Conservation (phyloP, 495 filamentous ascomycete species). For the Sordaria brevicollis region DNA sequence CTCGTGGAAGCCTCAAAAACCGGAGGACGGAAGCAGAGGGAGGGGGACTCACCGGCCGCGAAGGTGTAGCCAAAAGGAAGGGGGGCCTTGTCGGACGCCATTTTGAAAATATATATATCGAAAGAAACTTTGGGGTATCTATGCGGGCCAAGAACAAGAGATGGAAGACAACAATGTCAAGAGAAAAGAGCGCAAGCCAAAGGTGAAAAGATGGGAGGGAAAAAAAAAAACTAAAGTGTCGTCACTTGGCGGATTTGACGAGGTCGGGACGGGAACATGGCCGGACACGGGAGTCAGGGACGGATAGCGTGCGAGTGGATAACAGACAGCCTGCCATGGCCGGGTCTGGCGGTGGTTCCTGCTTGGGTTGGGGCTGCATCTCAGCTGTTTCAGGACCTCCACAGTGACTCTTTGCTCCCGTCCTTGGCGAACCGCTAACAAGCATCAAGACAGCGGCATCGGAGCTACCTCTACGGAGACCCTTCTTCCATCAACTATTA, state of each 20-base stretch:
- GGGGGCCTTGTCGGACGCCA: slow-evolving; percentile 21
- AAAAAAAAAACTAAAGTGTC: background rate
- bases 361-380: background rate
- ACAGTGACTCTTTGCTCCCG: background rate
- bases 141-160: background rate
- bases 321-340: background rate
- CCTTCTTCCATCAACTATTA: background rate
- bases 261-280: background rate
- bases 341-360: background rate
- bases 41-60: slow-evolving; percentile 19
- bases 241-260: background rate
- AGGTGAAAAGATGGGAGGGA: background rate
- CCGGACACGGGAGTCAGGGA: background rate
- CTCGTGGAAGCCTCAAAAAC: background rate
- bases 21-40: background rate
- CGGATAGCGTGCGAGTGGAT: background rate
- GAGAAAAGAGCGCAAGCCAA: slow-evolving; percentile 7
- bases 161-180: background rate
- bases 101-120: slow-evolving; percentile 7
- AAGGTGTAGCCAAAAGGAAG: slow-evolving; percentile 27
- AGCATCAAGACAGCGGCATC: background rate
- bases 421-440: background rate
- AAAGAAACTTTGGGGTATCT: background rate
- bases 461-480: background rate
- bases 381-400: background rate